Evolutionary conservation across 1,139 yeast species (phyloP).

Genomic region (Tardiomyces depauwii): DNA sequence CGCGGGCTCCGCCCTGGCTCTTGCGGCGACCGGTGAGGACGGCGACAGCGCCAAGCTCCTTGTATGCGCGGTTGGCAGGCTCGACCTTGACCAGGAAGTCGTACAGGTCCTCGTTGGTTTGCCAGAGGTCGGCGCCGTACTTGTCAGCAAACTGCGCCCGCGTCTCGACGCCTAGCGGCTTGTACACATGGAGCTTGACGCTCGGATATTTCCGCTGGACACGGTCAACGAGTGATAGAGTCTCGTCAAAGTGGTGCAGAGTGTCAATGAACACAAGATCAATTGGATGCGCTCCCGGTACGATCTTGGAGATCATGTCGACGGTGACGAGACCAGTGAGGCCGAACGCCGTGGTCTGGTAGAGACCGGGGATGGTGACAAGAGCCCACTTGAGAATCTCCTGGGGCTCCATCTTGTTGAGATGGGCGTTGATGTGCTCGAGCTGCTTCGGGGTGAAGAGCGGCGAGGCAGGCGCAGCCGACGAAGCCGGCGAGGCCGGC

Average conservation of each 20-base stretch:
- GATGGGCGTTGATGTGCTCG: conserved; percentile 42
- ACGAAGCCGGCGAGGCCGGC: not conserved
- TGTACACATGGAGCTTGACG: conserved; percentile 46
- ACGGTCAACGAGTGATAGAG: conserved; percentile 58
- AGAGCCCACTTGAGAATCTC: conserved; percentile 78
- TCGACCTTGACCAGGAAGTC: conserved; percentile 89
- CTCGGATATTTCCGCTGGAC: conserved; percentile 47
- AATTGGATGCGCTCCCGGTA: conserved; percentile 32
- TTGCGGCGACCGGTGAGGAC: conserved; percentile 89
- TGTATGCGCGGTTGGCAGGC: conserved; percentile 80
- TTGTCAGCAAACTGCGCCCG: conserved; percentile 55
- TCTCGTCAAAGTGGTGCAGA: conserved; percentile 86
- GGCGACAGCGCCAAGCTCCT: conserved; percentile 57
- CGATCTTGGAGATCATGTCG: conserved; percentile 63
- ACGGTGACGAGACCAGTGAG: conserved; percentile 81
- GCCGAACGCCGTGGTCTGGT: conserved; percentile 93
- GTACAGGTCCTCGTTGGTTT: conserved; percentile 64
- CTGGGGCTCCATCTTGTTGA: conserved; percentile 48
- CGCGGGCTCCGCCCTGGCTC: conserved; percentile 82
- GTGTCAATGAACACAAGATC: conserved; percentile 86
- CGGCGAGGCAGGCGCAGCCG: not conserved
- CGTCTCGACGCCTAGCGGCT: conserved; percentile 45
- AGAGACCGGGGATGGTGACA: conserved; percentile 66
- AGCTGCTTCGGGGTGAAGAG: conserved; percentile 17
- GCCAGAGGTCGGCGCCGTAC: conserved; percentile 79